A percentile compares a stretch with the other conserved stretches of the same genome.
Evolutionary conservation across 352 stramenopile genomes (phyloP).

Genomic region (Peronosclerospora sorghi): DNA sequence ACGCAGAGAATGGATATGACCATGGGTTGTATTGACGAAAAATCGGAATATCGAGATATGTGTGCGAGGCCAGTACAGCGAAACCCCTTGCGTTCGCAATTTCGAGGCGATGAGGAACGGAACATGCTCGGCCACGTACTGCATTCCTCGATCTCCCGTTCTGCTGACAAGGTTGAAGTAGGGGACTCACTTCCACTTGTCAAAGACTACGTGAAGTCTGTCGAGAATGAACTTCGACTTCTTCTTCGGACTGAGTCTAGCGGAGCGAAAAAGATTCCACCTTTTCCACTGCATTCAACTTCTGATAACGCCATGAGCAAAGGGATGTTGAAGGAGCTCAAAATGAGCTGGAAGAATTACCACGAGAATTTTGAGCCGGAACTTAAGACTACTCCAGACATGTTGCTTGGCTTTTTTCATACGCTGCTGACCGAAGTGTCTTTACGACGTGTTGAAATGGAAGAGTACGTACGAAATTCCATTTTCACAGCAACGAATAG

Average conservation of each 20-base stretch:
- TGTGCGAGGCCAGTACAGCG: constrained; percentile 5
- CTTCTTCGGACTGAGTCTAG: constrained; percentile 5
- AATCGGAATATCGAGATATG: constrained; percentile 11
- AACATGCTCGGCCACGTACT: constrained; percentile 3
- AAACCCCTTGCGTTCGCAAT: constrained; percentile 14
- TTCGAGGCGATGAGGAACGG: constrained; percentile 12
- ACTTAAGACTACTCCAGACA: constrained; percentile 1
- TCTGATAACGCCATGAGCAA: constrained; percentile 21
- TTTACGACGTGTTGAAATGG: constrained; percentile 5
- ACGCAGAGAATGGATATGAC: background rate
- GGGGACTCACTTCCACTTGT: constrained; percentile 5
- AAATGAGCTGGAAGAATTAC: constrained; percentile 30
- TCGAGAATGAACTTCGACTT: constrained; percentile 6
- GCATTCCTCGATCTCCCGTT: no score
- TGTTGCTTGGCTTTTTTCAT: constrained; percentile 5
- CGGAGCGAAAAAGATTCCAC: background rate
- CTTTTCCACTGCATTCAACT: constrained; percentile 14
- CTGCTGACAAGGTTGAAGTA: background rate
- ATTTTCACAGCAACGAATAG: constrained; percentile 2
- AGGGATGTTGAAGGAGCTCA: constrained; percentile 29
- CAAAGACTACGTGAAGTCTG: constrained; percentile 8
- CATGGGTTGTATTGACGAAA: constrained; percentile 4
- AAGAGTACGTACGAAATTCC: constrained; percentile 9
- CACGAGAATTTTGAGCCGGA: constrained; percentile 10
- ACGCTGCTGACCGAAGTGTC: constrained; percentile 12